Conservation (phyloP, 352 stramenopile genomes). For the Globisporangium yorkense region DNA sequence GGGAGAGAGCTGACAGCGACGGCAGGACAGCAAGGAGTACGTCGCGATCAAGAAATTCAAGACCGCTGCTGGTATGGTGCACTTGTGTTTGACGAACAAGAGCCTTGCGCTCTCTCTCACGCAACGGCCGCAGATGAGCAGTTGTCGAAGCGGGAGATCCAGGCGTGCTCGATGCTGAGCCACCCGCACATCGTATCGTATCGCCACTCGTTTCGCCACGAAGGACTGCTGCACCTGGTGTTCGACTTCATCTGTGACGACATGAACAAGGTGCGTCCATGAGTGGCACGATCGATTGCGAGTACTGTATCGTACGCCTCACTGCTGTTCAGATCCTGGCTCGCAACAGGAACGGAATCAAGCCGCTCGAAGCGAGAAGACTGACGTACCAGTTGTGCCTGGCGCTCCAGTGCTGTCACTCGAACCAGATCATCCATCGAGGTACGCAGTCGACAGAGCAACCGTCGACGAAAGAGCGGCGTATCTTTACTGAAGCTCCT, state of each 20-base stretch:
- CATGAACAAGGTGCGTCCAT: conserved; percentile 52
- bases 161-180: conserved; percentile 78
- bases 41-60: conserved; percentile 87
- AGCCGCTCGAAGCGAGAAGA: conserved; percentile 34
- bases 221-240: conserved; percentile 69
- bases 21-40: conserved; percentile 46
- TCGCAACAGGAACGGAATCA: conserved; percentile 56
- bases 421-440: conserved; percentile 77
- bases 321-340: conserved; percentile 30
- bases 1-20: not conserved
- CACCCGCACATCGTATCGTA: conserved; percentile 80
- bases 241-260: conserved; percentile 72
- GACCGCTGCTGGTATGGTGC: conserved; percentile 32
- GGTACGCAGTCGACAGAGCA: conserved; percentile 19
- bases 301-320: not conserved
- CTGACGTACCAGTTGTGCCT: conserved; percentile 72
- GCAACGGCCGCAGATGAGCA: conserved; percentile 44
- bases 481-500: not conserved
- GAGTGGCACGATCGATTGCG: not conserved
- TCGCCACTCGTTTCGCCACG: conserved; percentile 73
- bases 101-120: not conserved
- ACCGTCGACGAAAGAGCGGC: not conserved
- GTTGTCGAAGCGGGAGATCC: conserved; percentile 74
- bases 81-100: not conserved
- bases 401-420: conserved; percentile 71